These are phyloP conservation scores for Botrytis aclada DNA, from an alignment of 2,329 filamentous ascomycete species.

Conservation along the genomic window DNA sequence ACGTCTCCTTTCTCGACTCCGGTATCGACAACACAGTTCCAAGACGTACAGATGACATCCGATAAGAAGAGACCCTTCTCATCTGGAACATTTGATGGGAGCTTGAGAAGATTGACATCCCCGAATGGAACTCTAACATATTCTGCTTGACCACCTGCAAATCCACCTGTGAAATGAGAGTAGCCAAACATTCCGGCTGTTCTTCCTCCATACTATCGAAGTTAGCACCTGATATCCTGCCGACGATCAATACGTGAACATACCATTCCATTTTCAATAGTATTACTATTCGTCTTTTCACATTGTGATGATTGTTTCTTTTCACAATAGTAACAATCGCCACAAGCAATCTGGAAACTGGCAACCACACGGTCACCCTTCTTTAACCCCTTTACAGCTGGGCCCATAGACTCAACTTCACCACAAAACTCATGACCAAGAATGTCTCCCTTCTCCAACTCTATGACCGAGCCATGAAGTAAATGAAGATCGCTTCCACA, in stretches of 20 bases:
- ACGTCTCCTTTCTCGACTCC: conserved; percentile 72
- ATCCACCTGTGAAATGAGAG: conserved; percentile 79
- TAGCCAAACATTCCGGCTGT: conserved; percentile 74
- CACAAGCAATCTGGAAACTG: conserved; percentile 79
- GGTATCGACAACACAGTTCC: conserved; percentile 80
- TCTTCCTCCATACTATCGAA: conserved; percentile 60
- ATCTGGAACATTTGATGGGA: conserved; percentile 77
- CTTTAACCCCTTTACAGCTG: conserved; percentile 51
- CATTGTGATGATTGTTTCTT: conserved; percentile 77
- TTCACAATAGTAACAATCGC: conserved; percentile 72
- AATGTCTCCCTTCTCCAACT: conserved; percentile 52
- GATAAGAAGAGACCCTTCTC: conserved; percentile 78
- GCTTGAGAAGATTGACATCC: conserved; percentile 75
- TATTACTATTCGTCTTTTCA: conserved; percentile 75
- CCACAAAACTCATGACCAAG: conserved; percentile 54
- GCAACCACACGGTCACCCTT: conserved; percentile 72
- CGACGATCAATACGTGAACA: neutral
- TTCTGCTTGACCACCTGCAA: conserved; percentile 83
- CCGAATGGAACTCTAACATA: conserved; percentile 79
- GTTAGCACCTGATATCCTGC: conserved; percentile 4
- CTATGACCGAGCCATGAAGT: conserved; percentile 41
- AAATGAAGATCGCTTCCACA: conserved; percentile 42
- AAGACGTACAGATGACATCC: conserved; percentile 76
- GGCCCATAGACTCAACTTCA: conserved; percentile 48
- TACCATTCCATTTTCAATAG: conserved; percentile 62